phyloP scores from a whole-genome alignment of 345 rosid genomes.

The Linum trigynum region DNA sequence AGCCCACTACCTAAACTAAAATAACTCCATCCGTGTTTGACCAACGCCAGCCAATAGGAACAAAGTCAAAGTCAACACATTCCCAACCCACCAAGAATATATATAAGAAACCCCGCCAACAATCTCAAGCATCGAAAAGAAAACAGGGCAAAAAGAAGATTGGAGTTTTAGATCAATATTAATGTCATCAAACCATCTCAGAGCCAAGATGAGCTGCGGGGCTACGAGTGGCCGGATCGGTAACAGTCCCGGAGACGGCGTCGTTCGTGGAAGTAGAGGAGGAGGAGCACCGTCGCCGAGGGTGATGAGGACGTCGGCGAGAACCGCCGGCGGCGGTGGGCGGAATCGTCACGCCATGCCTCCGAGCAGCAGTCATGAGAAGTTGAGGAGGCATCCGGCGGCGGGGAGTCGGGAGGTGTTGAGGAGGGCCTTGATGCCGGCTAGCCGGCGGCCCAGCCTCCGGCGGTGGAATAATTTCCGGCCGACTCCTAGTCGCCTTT shows the following conservation, averaged over 20 bases:
- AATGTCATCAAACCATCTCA: background rate
- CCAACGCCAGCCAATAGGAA: background rate
- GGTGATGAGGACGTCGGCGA: background rate
- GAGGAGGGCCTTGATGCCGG: background rate
- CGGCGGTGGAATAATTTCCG: background rate
- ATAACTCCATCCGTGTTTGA: background rate
- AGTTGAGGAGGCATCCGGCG: background rate
- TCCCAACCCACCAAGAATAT: background rate
- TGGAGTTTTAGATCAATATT: no score
- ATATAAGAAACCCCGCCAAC: background rate
- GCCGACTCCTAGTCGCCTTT: background rate
- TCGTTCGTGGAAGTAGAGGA: no score
- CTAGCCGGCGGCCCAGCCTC: background rate
- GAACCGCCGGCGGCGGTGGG: background rate
- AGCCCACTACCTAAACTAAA: no score
- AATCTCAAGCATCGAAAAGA: background rate
- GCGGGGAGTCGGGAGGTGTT: background rate
- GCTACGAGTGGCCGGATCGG: background rate
- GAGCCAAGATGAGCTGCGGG: background rate
- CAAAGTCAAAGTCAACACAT: background rate
- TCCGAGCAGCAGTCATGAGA: background rate
- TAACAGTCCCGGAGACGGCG: background rate
- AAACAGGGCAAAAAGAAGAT: background rate
- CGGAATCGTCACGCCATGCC: background rate
- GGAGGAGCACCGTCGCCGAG: background rate